Conservation (phyloP, 2,329 filamentous ascomycete genomes). For the Penicillium thymicola region DNA sequence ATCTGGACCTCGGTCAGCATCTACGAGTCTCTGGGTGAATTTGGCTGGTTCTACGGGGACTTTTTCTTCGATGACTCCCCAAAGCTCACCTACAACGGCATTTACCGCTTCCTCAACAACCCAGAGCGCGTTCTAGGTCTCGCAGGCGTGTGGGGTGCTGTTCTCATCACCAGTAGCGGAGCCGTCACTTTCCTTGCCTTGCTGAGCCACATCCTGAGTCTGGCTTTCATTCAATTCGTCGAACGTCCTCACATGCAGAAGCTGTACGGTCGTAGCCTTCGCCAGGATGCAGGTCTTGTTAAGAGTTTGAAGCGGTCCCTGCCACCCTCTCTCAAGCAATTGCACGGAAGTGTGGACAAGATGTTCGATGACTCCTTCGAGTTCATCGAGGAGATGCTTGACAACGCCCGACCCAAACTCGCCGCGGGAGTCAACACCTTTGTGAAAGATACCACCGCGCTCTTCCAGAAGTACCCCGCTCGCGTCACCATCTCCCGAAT, state of each 20-base stretch:
- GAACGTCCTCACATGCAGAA: slow-evolving; percentile 98
- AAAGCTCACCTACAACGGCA: slow-evolving; percentile 92
- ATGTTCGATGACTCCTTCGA: slow-evolving; percentile 83
- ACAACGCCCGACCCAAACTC: slow-evolving; percentile 79
- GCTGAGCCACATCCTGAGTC: slow-evolving; percentile 76
- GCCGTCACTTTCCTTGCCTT: slow-evolving; percentile 84
- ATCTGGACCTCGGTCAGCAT: slow-evolving; percentile 91
- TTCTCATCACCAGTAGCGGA: slow-evolving; percentile 86
- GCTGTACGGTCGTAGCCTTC: slow-evolving; percentile 80
- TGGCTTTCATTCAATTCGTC: slow-evolving; percentile 87
- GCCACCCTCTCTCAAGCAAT: slow-evolving; percentile 75
- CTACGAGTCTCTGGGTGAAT: slow-evolving; percentile 93
- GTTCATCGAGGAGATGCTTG: slow-evolving; percentile 86
- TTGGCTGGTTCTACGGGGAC: slow-evolving; percentile 98
- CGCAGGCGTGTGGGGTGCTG: slow-evolving; percentile 92
- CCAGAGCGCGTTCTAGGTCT: slow-evolving; percentile 91
- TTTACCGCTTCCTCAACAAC: slow-evolving; percentile 97
- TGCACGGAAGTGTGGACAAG: slow-evolving; percentile 80
- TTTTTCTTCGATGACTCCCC: slow-evolving; percentile 92
- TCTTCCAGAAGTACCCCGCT: slow-evolving; percentile 87
- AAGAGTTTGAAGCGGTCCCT: slow-evolving; percentile 86
- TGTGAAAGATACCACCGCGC: slow-evolving; percentile 77
- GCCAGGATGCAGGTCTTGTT: slow-evolving; percentile 83
- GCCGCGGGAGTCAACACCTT: slow-evolving; percentile 82
- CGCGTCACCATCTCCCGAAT: slow-evolving; percentile 79